A percentile compares a stretch with the other conserved stretches of the same genome.
Evolutionary conservation across 2,329 filamentous ascomycete genomes (phyloP).

Genomic region (Epichloe gansuensis): DNA sequence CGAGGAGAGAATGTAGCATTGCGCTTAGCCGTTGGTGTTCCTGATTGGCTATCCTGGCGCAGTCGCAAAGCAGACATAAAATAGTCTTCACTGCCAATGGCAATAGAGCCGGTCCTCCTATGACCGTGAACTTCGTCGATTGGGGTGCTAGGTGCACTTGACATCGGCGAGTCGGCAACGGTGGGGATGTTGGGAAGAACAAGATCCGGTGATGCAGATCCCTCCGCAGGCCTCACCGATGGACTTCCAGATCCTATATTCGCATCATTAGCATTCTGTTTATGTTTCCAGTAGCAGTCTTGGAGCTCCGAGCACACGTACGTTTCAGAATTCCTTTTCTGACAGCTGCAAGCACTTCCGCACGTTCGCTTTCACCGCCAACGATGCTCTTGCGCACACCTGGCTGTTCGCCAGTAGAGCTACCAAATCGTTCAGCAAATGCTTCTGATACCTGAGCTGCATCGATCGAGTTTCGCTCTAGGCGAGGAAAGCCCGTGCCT

Average conservation of each 20-base stretch:
- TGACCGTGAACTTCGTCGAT: constrained; percentile 62
- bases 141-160: constrained; percentile 79
- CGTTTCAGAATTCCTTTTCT: constrained; percentile 95
- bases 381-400: constrained; percentile 74
- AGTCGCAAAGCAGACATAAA: constrained; percentile 70
- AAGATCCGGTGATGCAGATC: constrained; percentile 31
- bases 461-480: constrained; percentile 75
- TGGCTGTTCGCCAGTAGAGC: constrained; percentile 48
- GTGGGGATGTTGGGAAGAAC: constrained; percentile 50
- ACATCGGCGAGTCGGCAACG: constrained; percentile 66
- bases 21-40: constrained; percentile 61
- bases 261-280: not conserved
- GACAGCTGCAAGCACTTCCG: constrained; percentile 82
- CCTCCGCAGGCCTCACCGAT: constrained; percentile 49
- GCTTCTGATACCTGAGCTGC: constrained; percentile 36
- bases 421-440: constrained; percentile 38
- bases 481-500: constrained; percentile 69
- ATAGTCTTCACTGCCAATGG: constrained; percentile 77
- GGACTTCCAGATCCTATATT: constrained; percentile 52
- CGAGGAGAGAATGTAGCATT: constrained; percentile 76
- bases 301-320: constrained; percentile 24
- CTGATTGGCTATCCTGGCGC: constrained; percentile 64
- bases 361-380: constrained; percentile 78
- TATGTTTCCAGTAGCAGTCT: not conserved
- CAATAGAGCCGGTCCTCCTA: constrained; percentile 55